phyloP scores from a whole-genome alignment of 2,329 filamentous ascomycete species.

The Calonectria leucothoes region DNA sequence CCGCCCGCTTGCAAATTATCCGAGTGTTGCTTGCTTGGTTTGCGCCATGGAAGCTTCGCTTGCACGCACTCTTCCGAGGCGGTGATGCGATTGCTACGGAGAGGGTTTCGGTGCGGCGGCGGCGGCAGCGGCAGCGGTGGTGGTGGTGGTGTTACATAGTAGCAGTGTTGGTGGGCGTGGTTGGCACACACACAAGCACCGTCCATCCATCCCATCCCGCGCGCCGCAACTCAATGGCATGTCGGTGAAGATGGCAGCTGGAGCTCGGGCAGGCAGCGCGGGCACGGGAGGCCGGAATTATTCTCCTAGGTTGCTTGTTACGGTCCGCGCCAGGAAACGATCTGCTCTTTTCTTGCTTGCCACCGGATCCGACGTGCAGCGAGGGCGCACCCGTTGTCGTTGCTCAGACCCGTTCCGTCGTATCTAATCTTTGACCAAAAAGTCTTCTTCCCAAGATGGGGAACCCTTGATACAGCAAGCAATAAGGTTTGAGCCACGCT shows the following conservation, averaged over 20 bases:
- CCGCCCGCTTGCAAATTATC: slow-evolving; percentile 1
- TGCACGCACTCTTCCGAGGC: background rate
- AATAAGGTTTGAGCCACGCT: slow-evolving; percentile 2
- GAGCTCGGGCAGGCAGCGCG: background rate
- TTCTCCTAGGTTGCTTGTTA: background rate
- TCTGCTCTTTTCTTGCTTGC: background rate
- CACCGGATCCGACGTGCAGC: background rate
- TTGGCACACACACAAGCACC: too few relatives aligned
- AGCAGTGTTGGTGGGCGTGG: too few relatives aligned
- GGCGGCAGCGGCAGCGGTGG: too few relatives aligned
- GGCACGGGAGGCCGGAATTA: background rate
- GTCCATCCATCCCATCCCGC: too few relatives aligned
- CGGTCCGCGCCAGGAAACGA: background rate
- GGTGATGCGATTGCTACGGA: slow-evolving; percentile 7
- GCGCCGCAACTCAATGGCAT: slow-evolving; percentile 3
- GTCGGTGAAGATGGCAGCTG: background rate
- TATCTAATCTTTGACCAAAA: background rate
- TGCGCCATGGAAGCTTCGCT: background rate
- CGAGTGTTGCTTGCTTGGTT: too few relatives aligned
- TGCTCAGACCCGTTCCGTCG: background rate
- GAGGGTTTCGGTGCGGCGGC: too few relatives aligned
- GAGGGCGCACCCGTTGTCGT: background rate
- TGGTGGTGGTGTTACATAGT: too few relatives aligned
- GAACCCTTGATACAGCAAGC: background rate
- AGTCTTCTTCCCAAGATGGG: background rate